phyloP scores from a whole-genome alignment of 768 basidiomycete species.

The Bullera alba region DNA sequence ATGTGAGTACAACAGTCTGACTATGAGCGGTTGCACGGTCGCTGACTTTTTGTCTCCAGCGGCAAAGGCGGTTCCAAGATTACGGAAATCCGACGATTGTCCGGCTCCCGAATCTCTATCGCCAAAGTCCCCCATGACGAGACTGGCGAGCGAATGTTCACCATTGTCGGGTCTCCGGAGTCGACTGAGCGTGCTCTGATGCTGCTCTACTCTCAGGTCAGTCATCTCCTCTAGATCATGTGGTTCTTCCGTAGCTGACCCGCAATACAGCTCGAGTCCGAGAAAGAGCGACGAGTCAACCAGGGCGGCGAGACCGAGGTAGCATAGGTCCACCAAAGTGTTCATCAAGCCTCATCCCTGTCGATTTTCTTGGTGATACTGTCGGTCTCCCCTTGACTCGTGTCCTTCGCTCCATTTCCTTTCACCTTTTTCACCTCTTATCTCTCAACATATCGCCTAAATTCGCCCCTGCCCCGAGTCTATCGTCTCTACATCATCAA shows the following conservation, averaged over 20 bases:
- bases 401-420: no score
- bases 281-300: slow-evolving; percentile 71
- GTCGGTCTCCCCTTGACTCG: no score
- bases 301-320: not conserved
- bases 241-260: not conserved
- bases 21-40: not conserved
- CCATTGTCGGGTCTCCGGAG: slow-evolving; percentile 91
- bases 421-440: no score
- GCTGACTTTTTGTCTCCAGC: slow-evolving; percentile 63
- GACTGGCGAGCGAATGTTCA: slow-evolving; percentile 97
- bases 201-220: slow-evolving; percentile 80
- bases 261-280: slow-evolving; percentile 32
- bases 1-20: slow-evolving; percentile 34
- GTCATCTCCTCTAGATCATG: slow-evolving; percentile 45
- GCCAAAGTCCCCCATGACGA: slow-evolving; percentile 99
- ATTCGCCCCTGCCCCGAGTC: no score
- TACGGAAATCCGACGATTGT: slow-evolving; percentile 95
- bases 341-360: no score
- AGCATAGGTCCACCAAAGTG: not conserved
- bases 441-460: no score
- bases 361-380: not conserved
- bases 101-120: slow-evolving; percentile 95
- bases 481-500: no score
- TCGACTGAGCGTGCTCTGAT: slow-evolving; percentile 97
- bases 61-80: slow-evolving; percentile 97